These are phyloP conservation scores for Solanum chaucha DNA, from an alignment of 257 asterid species.

Conservation along the genomic window DNA sequence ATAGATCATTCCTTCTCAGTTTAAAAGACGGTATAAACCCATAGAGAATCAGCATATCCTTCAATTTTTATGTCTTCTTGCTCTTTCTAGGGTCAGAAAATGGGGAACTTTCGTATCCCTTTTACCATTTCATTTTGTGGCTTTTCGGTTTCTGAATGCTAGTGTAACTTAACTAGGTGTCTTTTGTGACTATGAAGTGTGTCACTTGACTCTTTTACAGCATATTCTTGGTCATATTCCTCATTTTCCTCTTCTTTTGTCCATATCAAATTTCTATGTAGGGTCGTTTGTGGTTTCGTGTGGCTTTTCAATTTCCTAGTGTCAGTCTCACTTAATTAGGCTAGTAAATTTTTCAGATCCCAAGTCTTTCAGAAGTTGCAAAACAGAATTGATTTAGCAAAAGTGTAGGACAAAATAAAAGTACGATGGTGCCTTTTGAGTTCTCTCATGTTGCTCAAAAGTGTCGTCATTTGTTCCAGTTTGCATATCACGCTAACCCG, in stretches of 20 bases:
- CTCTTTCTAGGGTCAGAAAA: background rate
- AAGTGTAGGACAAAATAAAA: background rate
- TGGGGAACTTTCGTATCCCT: conserved; percentile 2
- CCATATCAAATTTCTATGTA: background rate
- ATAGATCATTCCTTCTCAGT: background rate
- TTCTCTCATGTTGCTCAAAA: background rate
- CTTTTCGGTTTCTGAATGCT: background rate
- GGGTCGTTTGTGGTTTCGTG: background rate
- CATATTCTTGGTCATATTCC: conserved; percentile 22
- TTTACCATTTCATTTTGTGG: background rate
- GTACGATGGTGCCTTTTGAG: background rate
- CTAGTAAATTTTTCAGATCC: background rate
- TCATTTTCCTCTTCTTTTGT: background rate
- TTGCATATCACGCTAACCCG: background rate
- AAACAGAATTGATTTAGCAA: background rate
- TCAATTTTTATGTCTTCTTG: background rate
- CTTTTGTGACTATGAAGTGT: background rate
- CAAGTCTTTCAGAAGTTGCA: background rate
- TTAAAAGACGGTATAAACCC: conserved; percentile 22
- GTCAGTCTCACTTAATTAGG: background rate
- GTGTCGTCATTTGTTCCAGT: background rate
- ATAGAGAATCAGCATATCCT: conserved; percentile 28
- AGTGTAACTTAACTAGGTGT: background rate
- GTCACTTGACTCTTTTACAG: background rate
- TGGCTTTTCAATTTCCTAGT: background rate